phyloP scores from a whole-genome alignment of 2,329 filamentous ascomycete genomes.

The Amphichorda felina region DNA sequence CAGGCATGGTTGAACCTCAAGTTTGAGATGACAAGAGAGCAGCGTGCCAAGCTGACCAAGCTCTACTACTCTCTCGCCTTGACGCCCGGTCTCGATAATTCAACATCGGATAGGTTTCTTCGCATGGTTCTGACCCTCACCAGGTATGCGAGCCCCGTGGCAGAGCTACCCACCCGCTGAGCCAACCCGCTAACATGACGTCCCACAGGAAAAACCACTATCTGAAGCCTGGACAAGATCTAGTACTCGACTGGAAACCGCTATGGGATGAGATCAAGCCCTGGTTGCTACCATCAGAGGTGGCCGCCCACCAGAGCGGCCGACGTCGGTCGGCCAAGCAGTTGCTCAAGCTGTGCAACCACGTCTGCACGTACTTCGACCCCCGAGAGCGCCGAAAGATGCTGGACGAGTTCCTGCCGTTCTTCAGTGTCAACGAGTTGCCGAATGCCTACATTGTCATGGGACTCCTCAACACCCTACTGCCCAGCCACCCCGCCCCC shows the following conservation, averaged over 20 bases:
- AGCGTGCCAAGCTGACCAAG: constrained; percentile 72
- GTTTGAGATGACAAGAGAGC: constrained; percentile 84
- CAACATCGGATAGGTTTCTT: constrained; percentile 77
- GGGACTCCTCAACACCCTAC: constrained; percentile 72
- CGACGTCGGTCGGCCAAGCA: constrained; percentile 47
- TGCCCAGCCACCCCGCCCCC: constrained; percentile 74
- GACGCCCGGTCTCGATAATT: constrained; percentile 76
- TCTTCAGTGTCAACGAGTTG: constrained; percentile 86
- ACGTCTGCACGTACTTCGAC: constrained; percentile 87
- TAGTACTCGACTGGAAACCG: constrained; percentile 87
- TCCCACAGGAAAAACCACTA: constrained; percentile 77
- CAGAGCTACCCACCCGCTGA: background rate
- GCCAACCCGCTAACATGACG: background rate
- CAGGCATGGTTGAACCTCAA: constrained; percentile 92
- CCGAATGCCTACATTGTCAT: constrained; percentile 90
- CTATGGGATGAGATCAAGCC: constrained; percentile 88
- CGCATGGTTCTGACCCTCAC: constrained; percentile 94
- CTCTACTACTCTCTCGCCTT: constrained; percentile 91
- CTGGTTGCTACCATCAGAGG: constrained; percentile 78
- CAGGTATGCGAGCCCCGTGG: constrained; percentile 69
- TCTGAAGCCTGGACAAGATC: constrained; percentile 76
- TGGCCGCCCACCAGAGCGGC: constrained; percentile 49
- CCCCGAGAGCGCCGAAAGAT: constrained; percentile 73
- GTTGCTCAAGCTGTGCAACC: constrained; percentile 79
- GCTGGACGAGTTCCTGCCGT: constrained; percentile 69